Percentiles rank a stretch among this genome's conserved stretches.
Conservation (phyloP, 129 eudicot genomes). For the Solidago caesia region DNA sequence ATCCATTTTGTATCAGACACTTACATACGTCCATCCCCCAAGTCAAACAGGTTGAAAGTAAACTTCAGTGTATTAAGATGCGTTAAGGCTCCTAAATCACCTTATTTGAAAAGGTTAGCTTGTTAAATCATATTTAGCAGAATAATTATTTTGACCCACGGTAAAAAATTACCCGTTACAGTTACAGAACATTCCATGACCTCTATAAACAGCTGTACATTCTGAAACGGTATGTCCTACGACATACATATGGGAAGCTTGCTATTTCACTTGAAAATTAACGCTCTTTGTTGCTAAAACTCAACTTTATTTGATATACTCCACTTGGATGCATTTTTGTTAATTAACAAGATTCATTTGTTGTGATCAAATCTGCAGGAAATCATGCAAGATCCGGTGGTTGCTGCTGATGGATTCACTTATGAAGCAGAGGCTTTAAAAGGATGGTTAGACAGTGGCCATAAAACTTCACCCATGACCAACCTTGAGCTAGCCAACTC, state of each 20-base stretch:
- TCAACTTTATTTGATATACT: neutral
- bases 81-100: neutral
- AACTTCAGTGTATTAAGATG: neutral
- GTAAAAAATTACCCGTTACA: too few relatives aligned
- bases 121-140: neutral
- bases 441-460: conserved; percentile 84
- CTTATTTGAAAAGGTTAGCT: neutral
- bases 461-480: conserved; percentile 86
- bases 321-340: neutral
- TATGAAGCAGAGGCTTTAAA: conserved; percentile 80
- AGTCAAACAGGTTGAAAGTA: neutral
- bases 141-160: too few relatives aligned
- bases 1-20: too few relatives aligned
- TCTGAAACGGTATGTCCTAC: neutral
- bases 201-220: neutral
- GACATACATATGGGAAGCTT: too few relatives aligned
- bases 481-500: conserved; percentile 54
- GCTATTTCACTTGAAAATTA: neutral
- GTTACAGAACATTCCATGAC: too few relatives aligned
- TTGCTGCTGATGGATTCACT: conserved; percentile 83
- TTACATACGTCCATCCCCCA: too few relatives aligned
- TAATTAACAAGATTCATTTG: neutral
- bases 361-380: conserved; percentile 45
- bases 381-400: conserved; percentile 83
- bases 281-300: neutral